Base-by-base conservation (phyloP, 441 rosid species). In the Erodium texanum region DNA sequence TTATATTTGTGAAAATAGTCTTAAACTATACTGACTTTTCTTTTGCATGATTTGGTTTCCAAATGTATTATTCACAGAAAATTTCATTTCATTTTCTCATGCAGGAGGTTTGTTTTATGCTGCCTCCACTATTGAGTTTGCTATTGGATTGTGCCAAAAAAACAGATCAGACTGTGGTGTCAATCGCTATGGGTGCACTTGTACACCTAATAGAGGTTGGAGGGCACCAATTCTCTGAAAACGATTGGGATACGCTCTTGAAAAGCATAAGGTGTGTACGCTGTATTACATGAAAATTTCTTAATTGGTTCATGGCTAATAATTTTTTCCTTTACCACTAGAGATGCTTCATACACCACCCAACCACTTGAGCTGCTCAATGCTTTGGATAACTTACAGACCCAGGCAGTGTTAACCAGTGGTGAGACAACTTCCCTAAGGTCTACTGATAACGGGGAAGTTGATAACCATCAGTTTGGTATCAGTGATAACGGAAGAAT, bases 101-200 rank as follows among this genome's bases (percentile, higher is more conserved):
- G 84, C 86, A 95, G 99, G 99, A 95, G 83, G 99, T 95, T 19
- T 86, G 94, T 84, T 95, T 95, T 82, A 95, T 95, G 99, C 86
- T 95, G 79, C 98, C 99, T n/a, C 96, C 99, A 50, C 89, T 95
- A 65, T 74, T 95, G 78, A 80, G 96, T 78, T 84, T 95, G 87
- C 95, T 95, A 75, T 81, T 95, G 78, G 99, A 95, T 78, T 95
- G 97, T 70, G 98, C 99, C 38, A 92, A 95, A 86, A 90, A 89
- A 82, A 80, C 96, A 16, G 99, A 95, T 79, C 99, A 95, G 81
- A 70, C 99, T 8, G 99, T 95, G 43, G 99, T 90, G 79, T 95
- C 99, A 67, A 95, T 95, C 68, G 85, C 99, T 48, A 74, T 95
- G 83, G 96, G 96, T 76, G 99, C 99, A 70, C 77, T 95, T 70